Percentiles rank a stretch among this genome's conserved stretches.
phyloP scores from a whole-genome alignment of 2,329 filamentous ascomycete species.

The Ophiostoma pallidulum region DNA sequence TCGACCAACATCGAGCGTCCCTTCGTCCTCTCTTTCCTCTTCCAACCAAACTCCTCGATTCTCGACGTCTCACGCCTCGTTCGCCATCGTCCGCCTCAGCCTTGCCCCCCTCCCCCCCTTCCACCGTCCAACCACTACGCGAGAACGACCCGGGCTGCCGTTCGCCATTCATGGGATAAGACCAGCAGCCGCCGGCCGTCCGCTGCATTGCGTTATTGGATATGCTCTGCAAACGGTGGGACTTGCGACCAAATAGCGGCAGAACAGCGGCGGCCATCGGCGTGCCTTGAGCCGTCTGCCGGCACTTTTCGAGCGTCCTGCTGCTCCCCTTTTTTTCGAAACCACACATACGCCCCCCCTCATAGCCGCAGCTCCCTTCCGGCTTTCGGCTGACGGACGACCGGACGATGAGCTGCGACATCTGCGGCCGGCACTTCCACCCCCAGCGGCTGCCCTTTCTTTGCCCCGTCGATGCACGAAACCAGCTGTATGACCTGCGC shows the following conservation, averaged over 20 bases:
- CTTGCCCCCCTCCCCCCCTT: neutral
- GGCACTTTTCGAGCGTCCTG: neutral
- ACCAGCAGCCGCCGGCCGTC: neutral
- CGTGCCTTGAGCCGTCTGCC: neutral
- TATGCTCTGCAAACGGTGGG: constrained; percentile 3
- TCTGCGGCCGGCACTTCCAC: constrained; percentile 51
- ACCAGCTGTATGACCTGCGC: constrained; percentile 55
- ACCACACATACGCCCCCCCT: no score
- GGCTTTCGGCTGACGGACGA: no score
- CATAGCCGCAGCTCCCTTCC: no score
- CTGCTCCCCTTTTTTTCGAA: no score
- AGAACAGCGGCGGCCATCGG: constrained; percentile 1
- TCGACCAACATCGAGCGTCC: no score
- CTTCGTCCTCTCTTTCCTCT: no score
- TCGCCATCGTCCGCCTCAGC: no score
- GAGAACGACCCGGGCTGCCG: neutral
- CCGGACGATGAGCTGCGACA: constrained; percentile 55
- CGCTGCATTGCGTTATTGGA: constrained; percentile 6
- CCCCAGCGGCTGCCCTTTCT: constrained; percentile 52
- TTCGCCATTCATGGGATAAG: neutral
- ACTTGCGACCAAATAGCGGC: neutral
- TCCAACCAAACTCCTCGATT: neutral
- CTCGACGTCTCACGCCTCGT: no score
- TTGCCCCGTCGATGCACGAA: constrained; percentile 62
- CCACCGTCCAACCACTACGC: neutral